Evolutionary conservation across 2,329 filamentous ascomycete species (phyloP).

Genomic region (Dothideomycetes sp.): DNA sequence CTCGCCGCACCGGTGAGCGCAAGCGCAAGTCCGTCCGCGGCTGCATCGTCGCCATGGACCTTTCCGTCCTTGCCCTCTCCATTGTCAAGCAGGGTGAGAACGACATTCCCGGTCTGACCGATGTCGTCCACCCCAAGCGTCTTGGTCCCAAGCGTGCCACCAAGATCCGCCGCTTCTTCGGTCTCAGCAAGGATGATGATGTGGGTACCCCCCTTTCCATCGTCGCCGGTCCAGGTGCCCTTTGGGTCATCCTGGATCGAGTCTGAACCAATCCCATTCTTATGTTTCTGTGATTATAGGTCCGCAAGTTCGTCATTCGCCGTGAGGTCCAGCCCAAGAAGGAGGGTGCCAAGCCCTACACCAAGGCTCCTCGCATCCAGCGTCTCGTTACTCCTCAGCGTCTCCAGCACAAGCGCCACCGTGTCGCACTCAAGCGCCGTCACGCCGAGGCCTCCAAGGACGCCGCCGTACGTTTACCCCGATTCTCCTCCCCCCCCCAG

Average conservation of each 20-base stretch:
- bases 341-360: constrained; percentile 96
- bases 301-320: constrained; percentile 99
- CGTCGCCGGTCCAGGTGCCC: constrained; percentile 49
- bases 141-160: constrained; percentile 99
- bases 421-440: constrained; percentile 95
- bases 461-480: constrained; percentile 69
- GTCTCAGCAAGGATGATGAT: constrained; percentile 99
- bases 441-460: constrained; percentile 96
- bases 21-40: constrained; percentile 99
- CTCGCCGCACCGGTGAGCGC: constrained; percentile 95
- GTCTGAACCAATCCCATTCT: constrained; percentile 30
- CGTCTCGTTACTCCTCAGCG: constrained; percentile 98
- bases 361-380: constrained; percentile 99
- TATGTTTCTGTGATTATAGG: constrained; percentile 45
- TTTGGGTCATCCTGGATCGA: constrained; percentile 29
- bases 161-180: constrained; percentile 99
- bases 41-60: constrained; percentile 94
- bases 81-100: constrained; percentile 96
- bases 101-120: constrained; percentile 93
- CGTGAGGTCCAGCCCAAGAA: constrained; percentile 95
- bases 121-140: constrained; percentile 97
- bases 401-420: constrained; percentile 99
- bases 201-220: constrained; percentile 60
- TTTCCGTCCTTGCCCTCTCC: constrained; percentile 86
- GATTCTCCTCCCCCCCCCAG: neutral